These are phyloP conservation scores for Pulveroboletus sp. DNA, from an alignment of 768 basidiomycete genomes.

Conservation along the genomic window DNA sequence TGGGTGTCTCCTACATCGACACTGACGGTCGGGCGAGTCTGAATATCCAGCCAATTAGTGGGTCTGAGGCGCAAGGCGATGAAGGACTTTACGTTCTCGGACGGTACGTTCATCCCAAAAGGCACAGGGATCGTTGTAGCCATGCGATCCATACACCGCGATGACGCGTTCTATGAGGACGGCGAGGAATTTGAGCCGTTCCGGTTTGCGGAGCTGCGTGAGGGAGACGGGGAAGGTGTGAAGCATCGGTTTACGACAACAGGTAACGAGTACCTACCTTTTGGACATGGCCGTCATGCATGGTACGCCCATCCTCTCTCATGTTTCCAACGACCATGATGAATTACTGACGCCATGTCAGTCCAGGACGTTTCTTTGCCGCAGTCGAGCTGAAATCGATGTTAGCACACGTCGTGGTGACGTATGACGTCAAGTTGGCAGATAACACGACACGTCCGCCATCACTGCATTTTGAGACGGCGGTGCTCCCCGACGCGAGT, in stretches of 20 bases:
- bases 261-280: conserved; percentile 30
- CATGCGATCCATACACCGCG: background rate
- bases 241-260: conserved; percentile 35
- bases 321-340: too few species aligned
- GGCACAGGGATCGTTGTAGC: background rate
- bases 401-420: conserved; percentile 10
- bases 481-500: background rate
- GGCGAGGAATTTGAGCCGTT: background rate
- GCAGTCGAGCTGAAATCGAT: conserved; percentile 8
- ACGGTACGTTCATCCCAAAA: background rate
- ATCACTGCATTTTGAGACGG: background rate
- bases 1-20: conserved; percentile 1
- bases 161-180: background rate
- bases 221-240: background rate
- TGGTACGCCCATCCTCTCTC: background rate
- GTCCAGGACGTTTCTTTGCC: conserved; percentile 17
- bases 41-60: conserved; percentile 24
- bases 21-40: background rate
- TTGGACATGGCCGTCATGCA: conserved; percentile 12
- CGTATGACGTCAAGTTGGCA: conserved; percentile 7
- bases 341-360: background rate
- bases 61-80: conserved; percentile 12
- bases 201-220: background rate
- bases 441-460: background rate
- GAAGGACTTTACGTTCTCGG: background rate